A percentile compares a stretch with the other conserved stretches of the same genome.
Conservation (phyloP, 805 yeast species). For the Monosporozyma aerobia region DNA sequence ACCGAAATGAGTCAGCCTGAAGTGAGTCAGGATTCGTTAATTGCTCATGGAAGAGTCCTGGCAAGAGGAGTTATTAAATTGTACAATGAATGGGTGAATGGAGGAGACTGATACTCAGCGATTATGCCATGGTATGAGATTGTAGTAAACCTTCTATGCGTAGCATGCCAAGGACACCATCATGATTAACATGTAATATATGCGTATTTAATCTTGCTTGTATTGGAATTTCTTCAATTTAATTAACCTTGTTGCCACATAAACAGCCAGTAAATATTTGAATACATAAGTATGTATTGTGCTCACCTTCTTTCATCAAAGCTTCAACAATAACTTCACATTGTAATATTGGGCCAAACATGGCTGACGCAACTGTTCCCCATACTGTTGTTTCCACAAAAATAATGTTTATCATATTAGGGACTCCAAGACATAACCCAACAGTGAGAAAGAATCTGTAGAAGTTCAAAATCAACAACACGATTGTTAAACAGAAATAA, state of each 20-base stretch:
- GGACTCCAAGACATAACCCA: slow-evolving; percentile 41
- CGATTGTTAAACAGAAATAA: too few relatives aligned
- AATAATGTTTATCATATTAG: slow-evolving; percentile 34
- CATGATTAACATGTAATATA: not conserved
- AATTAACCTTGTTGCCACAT: slow-evolving; percentile 31
- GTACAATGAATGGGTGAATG: not conserved
- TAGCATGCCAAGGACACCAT: not conserved
- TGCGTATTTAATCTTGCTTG: not conserved
- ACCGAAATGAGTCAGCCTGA: too few relatives aligned
- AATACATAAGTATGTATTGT: slow-evolving; percentile 45
- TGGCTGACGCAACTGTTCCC: slow-evolving; percentile 28
- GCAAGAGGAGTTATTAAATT: too few relatives aligned
- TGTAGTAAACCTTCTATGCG: not conserved
- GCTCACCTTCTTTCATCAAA: slow-evolving; percentile 26
- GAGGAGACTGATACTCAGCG: not conserved
- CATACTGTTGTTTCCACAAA: slow-evolving; percentile 36
- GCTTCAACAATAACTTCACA: slow-evolving; percentile 50
- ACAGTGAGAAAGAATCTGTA: slow-evolving; percentile 5
- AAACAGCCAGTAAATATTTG: slow-evolving; percentile 52
- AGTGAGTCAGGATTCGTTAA: not conserved
- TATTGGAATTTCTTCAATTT: slow-evolving; percentile 35
- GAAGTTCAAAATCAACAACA: too few relatives aligned
- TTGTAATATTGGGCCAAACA: slow-evolving; percentile 30
- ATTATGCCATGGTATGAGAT: not conserved
- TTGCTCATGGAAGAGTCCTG: not conserved